Conservation (phyloP, 148 eudicot species). For the Rhododendron molle region DNA sequence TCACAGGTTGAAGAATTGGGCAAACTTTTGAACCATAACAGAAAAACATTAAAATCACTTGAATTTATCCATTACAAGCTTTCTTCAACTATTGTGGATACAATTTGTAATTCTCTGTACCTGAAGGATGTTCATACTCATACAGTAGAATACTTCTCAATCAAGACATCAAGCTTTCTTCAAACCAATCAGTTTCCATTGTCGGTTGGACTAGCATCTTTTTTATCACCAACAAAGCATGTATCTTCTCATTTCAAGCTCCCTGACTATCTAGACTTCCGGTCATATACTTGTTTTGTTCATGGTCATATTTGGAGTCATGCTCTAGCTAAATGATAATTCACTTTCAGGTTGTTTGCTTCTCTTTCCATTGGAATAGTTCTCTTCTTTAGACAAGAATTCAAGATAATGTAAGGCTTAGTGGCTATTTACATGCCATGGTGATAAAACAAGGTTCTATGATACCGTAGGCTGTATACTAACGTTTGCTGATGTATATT, state of each 20-base stretch:
- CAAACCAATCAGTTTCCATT: constrained; percentile 30
- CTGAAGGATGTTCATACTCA: constrained; percentile 31
- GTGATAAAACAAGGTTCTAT: not conserved
- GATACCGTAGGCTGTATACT: too few species aligned
- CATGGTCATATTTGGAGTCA: not conserved
- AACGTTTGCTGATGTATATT: not conserved
- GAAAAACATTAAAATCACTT: too few species aligned
- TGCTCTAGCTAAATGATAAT: not conserved
- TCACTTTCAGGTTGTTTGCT: not conserved
- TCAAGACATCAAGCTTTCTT: constrained; percentile 63
- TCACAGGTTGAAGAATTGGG: constrained; percentile 69
- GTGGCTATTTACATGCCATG: not conserved
- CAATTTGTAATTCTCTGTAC: constrained; percentile 48
- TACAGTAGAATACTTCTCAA: constrained; percentile 57
- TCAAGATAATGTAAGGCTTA: not conserved
- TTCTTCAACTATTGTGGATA: constrained; percentile 45
- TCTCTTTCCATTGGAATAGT: not conserved
- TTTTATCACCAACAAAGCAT: constrained; percentile 54
- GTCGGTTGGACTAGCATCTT: constrained; percentile 44
- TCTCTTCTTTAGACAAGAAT: not conserved
- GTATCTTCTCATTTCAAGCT: not conserved
- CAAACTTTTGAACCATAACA: constrained; percentile 43
- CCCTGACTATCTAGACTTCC: not conserved
- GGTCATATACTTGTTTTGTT: not conserved
- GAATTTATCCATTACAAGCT: constrained; percentile 48